These are phyloP conservation scores for Toxoplasma gondii DNA, from an alignment of 169 alveolate genomes.

Conservation along the genomic window DNA sequence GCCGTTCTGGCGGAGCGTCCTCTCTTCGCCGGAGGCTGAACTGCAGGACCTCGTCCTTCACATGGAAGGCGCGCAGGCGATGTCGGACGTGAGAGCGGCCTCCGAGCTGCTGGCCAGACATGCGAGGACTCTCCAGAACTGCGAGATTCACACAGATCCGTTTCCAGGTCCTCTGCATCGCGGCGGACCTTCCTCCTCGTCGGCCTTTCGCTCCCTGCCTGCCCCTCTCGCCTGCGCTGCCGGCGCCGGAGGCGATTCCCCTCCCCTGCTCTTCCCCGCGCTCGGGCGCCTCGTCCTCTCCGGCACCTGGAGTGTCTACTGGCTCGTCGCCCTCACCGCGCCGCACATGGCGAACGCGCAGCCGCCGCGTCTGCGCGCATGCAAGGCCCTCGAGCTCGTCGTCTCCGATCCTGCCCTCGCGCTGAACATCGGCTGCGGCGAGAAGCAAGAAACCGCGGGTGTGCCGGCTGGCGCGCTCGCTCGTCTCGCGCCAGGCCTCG, in stretches of 20 bases:
- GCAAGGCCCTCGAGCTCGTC: not conserved
- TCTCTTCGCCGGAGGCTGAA: not conserved
- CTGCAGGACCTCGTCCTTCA: not conserved
- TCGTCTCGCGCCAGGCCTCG: too few species aligned
- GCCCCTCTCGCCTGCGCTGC: not conserved
- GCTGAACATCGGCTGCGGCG: not conserved
- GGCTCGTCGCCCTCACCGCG: not conserved
- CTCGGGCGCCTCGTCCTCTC: not conserved
- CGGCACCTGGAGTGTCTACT: not conserved
- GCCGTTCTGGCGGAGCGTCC: not conserved
- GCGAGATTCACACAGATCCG: not conserved
- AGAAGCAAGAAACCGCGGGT: not conserved
- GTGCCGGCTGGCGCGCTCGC: not conserved
- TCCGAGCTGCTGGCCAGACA: not conserved
- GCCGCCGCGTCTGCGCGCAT: not conserved
- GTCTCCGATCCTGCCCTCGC: not conserved
- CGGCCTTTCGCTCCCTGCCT: not conserved
- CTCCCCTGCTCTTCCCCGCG: not conserved
- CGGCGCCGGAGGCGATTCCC: not conserved
- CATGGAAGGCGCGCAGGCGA: conserved; percentile 9
- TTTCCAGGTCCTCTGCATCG: not conserved
- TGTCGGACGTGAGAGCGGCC: not conserved
- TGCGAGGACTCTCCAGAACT: not conserved
- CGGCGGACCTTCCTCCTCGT: conserved; percentile 19
- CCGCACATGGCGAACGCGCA: not conserved